These are phyloP conservation scores for Camellia granthamiana DNA, from an alignment of 148 eudicot genomes.

Conservation along the genomic window DNA sequence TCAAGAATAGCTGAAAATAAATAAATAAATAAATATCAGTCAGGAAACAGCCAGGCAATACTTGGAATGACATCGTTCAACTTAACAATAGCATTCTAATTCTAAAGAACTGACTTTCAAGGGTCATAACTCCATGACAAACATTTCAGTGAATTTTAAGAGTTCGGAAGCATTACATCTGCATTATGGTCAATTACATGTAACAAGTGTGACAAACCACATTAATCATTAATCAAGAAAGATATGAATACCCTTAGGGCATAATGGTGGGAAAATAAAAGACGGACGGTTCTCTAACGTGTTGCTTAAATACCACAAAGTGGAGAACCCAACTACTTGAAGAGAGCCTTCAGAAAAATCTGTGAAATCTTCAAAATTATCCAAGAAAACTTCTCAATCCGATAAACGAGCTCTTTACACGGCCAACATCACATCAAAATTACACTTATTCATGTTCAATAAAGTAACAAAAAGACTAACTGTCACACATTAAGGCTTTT, in stretches of 20 bases:
- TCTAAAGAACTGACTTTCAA: neutral
- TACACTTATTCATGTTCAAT: neutral
- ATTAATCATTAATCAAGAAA: neutral
- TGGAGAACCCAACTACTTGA: neutral
- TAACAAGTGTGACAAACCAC: neutral
- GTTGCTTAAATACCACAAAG: neutral
- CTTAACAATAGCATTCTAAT: neutral
- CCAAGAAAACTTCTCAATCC: neutral
- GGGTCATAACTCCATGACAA: neutral
- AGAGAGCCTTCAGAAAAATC: neutral
- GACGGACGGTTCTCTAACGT: neutral
- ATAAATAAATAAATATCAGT: conserved; percentile 9
- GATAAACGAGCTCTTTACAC: no score
- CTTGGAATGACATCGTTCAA: neutral
- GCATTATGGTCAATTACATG: neutral
- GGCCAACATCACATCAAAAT: neutral
- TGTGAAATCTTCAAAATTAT: neutral
- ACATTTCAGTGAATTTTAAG: neutral
- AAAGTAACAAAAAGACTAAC: neutral
- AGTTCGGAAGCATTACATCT: neutral
- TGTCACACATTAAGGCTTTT: neutral
- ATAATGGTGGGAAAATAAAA: neutral
- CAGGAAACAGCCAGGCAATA: neutral
- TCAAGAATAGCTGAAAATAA: conserved; percentile 71
- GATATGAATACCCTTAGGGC: neutral